Conservation (phyloP, 148 eudicot genomes). For the Nepenthes gracilis region DNA sequence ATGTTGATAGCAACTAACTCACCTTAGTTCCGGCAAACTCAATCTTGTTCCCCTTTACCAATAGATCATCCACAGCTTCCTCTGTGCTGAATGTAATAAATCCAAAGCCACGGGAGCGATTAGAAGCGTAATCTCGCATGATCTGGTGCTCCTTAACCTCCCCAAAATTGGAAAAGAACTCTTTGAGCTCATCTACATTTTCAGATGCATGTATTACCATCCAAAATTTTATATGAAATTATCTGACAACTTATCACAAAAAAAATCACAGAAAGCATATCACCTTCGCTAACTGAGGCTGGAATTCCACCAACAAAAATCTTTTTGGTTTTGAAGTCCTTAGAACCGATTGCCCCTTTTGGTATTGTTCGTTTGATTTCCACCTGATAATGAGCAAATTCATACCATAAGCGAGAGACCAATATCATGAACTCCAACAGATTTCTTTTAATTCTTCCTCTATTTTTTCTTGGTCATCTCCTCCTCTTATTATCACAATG, state of each 20-base stretch:
- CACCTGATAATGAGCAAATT: constrained; percentile 19
- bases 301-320: constrained; percentile 63
- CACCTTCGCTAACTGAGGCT: constrained; percentile 45
- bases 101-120: constrained; percentile 60
- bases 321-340: constrained; percentile 49
- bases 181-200: constrained; percentile 42
- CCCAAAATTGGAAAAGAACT: constrained; percentile 45
- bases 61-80: constrained; percentile 45
- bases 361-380: constrained; percentile 60
- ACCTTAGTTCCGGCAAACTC: constrained; percentile 62
- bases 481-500: no score
- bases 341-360: constrained; percentile 37
- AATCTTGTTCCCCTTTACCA: constrained; percentile 43
- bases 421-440: neutral
- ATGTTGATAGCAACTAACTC: neutral
- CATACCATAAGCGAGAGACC: neutral
- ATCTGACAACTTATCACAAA: neutral
- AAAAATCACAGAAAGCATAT: neutral
- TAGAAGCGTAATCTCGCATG: constrained; percentile 46
- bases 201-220: neutral
- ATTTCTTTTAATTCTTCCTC: neutral
- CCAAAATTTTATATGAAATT: neutral
- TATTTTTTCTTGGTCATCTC: no score
- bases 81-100: constrained; percentile 46
- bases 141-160: constrained; percentile 46